Conservation (phyloP, 2,329 filamentous ascomycete species). For the Mollisiaceae sp. region DNA sequence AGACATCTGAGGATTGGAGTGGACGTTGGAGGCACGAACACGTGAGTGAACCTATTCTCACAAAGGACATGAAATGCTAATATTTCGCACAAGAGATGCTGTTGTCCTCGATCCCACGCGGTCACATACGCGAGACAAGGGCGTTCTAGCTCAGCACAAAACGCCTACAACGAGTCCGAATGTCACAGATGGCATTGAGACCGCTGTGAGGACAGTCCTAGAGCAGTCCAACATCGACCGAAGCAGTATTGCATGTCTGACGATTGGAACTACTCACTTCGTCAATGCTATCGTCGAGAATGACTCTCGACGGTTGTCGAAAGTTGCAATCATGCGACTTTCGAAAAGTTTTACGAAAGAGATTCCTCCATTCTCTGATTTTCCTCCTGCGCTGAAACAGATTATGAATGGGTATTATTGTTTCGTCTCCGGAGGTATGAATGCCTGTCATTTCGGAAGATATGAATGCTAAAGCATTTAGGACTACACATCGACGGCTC, state of each 20-base stretch:
- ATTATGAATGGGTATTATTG: constrained; percentile 54
- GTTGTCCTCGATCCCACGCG: constrained; percentile 36
- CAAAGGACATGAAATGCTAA: not conserved
- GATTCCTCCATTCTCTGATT: constrained; percentile 54
- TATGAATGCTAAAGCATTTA: not conserved
- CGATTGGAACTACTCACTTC: constrained; percentile 50
- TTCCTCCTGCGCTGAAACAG: constrained; percentile 48
- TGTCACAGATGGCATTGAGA: constrained; percentile 35
- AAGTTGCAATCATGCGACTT: constrained; percentile 56
- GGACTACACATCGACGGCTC: constrained; percentile 41
- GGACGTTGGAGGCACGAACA: constrained; percentile 49
- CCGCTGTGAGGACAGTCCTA: constrained; percentile 31
- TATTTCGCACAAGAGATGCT: constrained; percentile 36
- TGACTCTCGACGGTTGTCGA: constrained; percentile 51
- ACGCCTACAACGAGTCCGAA: constrained; percentile 44
- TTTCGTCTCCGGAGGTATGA: constrained; percentile 52
- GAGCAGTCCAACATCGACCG: constrained; percentile 29
- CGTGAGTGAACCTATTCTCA: constrained; percentile 12
- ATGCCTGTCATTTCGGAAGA: not conserved
- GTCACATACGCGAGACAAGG: constrained; percentile 35
- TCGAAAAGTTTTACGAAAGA: constrained; percentile 52
- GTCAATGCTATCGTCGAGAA: constrained; percentile 55
- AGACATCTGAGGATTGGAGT: constrained; percentile 39
- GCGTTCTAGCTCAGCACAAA: constrained; percentile 38
- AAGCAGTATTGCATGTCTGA: constrained; percentile 29